phyloP scores from a whole-genome alignment of 2,329 filamentous ascomycete genomes.

The Colletotrichum sansevieriae region DNA sequence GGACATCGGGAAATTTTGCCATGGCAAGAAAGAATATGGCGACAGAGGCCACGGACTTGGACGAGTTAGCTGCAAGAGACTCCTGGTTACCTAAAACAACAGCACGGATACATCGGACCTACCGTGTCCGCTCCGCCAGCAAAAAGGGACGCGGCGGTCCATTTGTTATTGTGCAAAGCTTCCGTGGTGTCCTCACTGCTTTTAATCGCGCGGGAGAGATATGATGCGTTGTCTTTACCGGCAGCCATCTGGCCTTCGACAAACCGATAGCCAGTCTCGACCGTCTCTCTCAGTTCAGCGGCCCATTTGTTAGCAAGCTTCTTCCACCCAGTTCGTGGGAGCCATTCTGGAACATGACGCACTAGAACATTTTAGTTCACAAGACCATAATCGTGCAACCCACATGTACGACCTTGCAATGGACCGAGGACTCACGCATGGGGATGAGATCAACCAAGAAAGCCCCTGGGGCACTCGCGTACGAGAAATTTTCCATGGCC shows the following conservation, averaged over 20 bases:
- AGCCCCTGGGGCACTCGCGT: background rate
- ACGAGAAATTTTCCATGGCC: slow-evolving; percentile 6
- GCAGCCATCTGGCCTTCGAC: slow-evolving; percentile 44
- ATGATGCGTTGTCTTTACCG: slow-evolving; percentile 1
- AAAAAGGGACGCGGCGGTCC: slow-evolving; percentile 35
- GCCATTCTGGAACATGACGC: slow-evolving; percentile 38
- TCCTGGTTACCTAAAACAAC: too few species aligned
- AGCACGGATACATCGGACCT: background rate
- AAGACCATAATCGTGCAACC: background rate
- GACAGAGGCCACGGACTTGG: slow-evolving; percentile 50
- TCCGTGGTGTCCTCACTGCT: background rate
- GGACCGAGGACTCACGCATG: slow-evolving; percentile 1
- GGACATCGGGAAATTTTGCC: slow-evolving; percentile 59
- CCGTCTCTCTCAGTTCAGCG: background rate
- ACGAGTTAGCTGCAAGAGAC: background rate
- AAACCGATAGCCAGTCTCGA: slow-evolving; percentile 37
- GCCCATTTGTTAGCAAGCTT: slow-evolving; percentile 26
- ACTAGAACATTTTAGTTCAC: slow-evolving; percentile 44
- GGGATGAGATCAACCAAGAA: slow-evolving; percentile 40
- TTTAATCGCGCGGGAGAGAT: slow-evolving; percentile 20
- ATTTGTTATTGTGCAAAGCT: slow-evolving; percentile 26
- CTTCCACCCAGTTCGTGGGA: slow-evolving; percentile 41
- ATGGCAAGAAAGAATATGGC: slow-evolving; percentile 61
- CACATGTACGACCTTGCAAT: background rate
- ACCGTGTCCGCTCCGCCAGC: slow-evolving; percentile 40